Conservation (phyloP, 345 rosid genomes). For the Salix purpurea region DNA sequence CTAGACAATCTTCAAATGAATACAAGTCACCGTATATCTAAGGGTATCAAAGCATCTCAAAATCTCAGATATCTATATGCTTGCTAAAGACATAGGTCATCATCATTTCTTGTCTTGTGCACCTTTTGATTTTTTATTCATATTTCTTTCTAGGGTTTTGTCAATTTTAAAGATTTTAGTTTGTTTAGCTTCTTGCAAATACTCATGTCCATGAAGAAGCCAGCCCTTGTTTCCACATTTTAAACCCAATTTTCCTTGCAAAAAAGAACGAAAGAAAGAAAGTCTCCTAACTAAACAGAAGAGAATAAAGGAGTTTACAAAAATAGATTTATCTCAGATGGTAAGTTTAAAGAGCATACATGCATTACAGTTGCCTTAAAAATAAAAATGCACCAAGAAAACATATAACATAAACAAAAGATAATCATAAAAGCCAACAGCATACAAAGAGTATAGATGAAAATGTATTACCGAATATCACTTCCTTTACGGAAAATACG, state of each 20-base stretch:
- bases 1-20: background rate
- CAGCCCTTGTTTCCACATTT: background rate
- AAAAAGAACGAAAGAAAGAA: background rate
- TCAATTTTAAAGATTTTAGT: background rate
- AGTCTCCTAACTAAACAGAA: background rate
- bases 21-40: background rate
- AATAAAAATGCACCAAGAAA: background rate
- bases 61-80: background rate
- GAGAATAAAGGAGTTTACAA: background rate
- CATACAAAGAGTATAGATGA: slow-evolving; percentile 8
- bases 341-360: background rate
- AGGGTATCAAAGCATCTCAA: background rate
- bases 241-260: background rate
- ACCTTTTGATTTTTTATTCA: background rate
- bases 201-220: background rate
- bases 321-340: background rate
- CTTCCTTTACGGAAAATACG: slow-evolving; percentile 97
- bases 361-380: background rate
- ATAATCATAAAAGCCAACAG: background rate
- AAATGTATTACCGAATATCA: slow-evolving; percentile 58
- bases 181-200: background rate
- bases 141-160: background rate
- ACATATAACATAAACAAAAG: background rate
- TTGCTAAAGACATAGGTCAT: background rate
- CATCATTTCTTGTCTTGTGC: background rate